phyloP scores from a whole-genome alignment of 768 basidiomycete genomes.

The Lenzites betulinus region DNA sequence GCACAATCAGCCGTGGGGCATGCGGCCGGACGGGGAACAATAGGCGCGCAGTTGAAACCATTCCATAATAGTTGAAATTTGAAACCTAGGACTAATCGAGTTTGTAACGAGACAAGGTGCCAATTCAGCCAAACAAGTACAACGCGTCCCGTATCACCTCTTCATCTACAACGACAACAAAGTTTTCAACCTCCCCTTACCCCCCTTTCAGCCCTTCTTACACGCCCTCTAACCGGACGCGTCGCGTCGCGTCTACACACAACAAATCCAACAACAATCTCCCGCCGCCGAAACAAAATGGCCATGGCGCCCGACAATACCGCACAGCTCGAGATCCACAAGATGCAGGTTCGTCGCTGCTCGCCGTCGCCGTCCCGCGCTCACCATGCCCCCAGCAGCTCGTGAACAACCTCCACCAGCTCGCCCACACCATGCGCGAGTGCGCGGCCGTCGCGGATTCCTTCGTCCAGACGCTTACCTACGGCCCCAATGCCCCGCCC shows the following conservation, averaged over 20 bases:
- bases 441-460: conserved; percentile 62
- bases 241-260: conserved; percentile 29
- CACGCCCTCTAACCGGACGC: conserved; percentile 22
- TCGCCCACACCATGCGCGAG: conserved; percentile 65
- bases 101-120: conserved; percentile 21
- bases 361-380: background rate
- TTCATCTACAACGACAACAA: conserved; percentile 35
- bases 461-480: conserved; percentile 52
- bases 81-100: conserved; percentile 13
- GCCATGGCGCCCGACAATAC: conserved; percentile 20
- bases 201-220: conserved; percentile 34
- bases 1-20: conserved; percentile 1
- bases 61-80: conserved; percentile 4
- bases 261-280: conserved; percentile 7
- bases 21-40: conserved; percentile 9
- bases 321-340: conserved; percentile 33
- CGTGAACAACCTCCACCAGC: conserved; percentile 50
- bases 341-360: conserved; percentile 33
- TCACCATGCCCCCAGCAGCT: conserved; percentile 42
- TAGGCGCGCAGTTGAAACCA: conserved; percentile 13
- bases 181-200: conserved; percentile 43
- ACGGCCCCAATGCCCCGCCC: conserved; percentile 29
- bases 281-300: background rate
- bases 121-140: conserved; percentile 34
- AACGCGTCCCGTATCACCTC: conserved; percentile 23